Evolutionary conservation across 164 flowering plant genomes (phyloP), one percentile per base, ranked within the genome.

Genomic region (Amborella trichopoda): DNA sequence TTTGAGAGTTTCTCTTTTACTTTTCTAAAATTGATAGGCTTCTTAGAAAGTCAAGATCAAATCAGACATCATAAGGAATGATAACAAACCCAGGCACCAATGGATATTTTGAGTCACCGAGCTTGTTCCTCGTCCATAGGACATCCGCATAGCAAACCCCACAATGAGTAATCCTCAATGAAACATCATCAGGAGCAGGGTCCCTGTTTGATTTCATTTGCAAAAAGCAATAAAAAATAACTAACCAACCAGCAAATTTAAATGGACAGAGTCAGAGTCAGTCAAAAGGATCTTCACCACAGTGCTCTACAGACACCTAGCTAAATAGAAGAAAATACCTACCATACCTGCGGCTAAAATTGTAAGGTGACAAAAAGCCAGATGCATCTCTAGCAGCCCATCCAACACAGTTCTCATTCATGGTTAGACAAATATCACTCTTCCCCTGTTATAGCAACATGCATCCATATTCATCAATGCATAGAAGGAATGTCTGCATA

Each of bases 311-410:
- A n/a, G n/a, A n/a, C n/a, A n/a, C n/a, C n/a, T n/a, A n/a, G n/a
- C n/a, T 6, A 14, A 37, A 37, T 14, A 13, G 40, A 37, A 37
- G 18, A n/a, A 3, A 3, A 11, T 25, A 4, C 2, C 33, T 2
- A 18, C 14, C 12, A 44, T 44, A 76, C 85, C 94, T 74, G 59
- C 94, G 88, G 40, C 49, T 68, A 64, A 80, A 80, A 44, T 54
- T 65, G 67, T 71, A 78, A 6, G 88, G 85, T 1, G 88, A 83
- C 1, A 83, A 69, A 55, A 63, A 2, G 34, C 94, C 88, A 39
- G 94, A 78, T 53, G 76, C 54, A 56, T 83, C 94, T 63, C 76
- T 72, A 20, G 94, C 88, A 9, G 94, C 94, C 81, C 80, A 83
- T 28, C 67, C 88, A 16, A 70, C 62, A 65, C 88, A 83, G 27